Evolutionary conservation across 371 early-diverging fungal genomes (phyloP).

Genomic region (Syncephalastrum sp.): DNA sequence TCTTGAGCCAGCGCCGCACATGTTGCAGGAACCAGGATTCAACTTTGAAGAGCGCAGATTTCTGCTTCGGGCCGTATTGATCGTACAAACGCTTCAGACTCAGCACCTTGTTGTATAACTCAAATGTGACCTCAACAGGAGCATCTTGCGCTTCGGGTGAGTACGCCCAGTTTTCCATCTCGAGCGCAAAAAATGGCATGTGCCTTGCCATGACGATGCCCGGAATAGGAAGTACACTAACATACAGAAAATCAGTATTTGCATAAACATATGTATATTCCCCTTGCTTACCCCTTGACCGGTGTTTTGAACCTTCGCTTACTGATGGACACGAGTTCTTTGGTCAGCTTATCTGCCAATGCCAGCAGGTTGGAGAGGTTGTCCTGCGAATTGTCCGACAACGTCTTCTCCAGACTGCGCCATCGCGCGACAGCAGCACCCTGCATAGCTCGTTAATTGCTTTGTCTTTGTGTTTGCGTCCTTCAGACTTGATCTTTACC

Average conservation of each 20-base stretch:
- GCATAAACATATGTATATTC: not conserved
- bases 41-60: slow-evolving; percentile 54
- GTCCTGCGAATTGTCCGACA: slow-evolving; percentile 24
- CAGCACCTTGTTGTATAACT: slow-evolving; percentile 51
- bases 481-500: slow-evolving; percentile 25
- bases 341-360: slow-evolving; percentile 47
- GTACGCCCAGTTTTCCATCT: slow-evolving; percentile 55
- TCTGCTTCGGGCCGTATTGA: slow-evolving; percentile 49
- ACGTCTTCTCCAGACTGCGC: slow-evolving; percentile 40
- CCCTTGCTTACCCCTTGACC: slow-evolving; percentile 34
- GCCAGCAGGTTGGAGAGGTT: slow-evolving; percentile 37
- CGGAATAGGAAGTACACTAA: slow-evolving; percentile 33
- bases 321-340: slow-evolving; percentile 39
- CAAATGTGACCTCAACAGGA: slow-evolving; percentile 50
- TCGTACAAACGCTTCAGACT: slow-evolving; percentile 48
- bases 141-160: slow-evolving; percentile 40
- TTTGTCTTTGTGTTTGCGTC: not conserved
- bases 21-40: slow-evolving; percentile 67
- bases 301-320: slow-evolving; percentile 44
- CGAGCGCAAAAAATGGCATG: slow-evolving; percentile 53
- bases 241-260: not conserved
- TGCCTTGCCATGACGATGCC: slow-evolving; percentile 52
- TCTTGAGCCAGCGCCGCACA: slow-evolving; percentile 58
- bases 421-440: slow-evolving; percentile 55
- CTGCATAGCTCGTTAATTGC: slow-evolving; percentile 8